Base-by-base conservation (phyloP, 1,139 yeast genomes). In the Kurtzmaniella quercitrusa region DNA sequence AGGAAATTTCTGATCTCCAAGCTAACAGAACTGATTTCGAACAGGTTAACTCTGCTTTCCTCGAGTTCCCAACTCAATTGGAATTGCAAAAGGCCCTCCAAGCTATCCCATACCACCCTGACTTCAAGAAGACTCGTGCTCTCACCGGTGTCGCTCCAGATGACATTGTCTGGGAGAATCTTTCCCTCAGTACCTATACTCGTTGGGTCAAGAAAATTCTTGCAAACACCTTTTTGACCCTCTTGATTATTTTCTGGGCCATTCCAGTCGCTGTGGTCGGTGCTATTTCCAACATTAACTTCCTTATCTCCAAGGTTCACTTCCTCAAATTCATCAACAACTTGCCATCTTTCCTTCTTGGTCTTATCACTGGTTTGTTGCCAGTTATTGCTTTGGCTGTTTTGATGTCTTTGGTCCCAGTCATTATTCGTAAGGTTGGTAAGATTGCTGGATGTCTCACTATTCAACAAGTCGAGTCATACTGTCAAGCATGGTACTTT, bases 51-150 rank as follows among this genome's bases (percentile, higher is more conserved):
- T 85, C 96, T 33, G 95, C 86, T 16, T 89, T 93, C 59, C 74
- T 91, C 41, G 93, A 87, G 59, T 93, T 93, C 62, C 81, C 86
- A 43, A 78, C 89, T 45, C 97, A 89, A 63, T 82, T 84, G 56
- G 88, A 88, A 54, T 88, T 94, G 34, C 96, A 91, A 65, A 72
- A 83, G 51, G 98, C 97, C n/a, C 81, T 74, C 59, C 98, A 91
- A 65, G 79, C 87, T 21, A 68, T 80, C 44, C 80, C 88, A 11
- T 83, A 78, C 63, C 84, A 84, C 56, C 64, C 67, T 15, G 87
- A 89, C 3, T 68, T 85, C 42, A 80, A 77, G 50, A 70, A 81
- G 67, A 63, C 76, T 18, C 88, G 87, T 30, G 74, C 86, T 38
- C 71, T 69, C 50, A 76, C 78, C 45, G 88, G 88, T 36, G 47